Evolutionary conservation across 2,329 filamentous ascomycete species (phyloP).

Genomic region (Ilyonectria destructans): DNA sequence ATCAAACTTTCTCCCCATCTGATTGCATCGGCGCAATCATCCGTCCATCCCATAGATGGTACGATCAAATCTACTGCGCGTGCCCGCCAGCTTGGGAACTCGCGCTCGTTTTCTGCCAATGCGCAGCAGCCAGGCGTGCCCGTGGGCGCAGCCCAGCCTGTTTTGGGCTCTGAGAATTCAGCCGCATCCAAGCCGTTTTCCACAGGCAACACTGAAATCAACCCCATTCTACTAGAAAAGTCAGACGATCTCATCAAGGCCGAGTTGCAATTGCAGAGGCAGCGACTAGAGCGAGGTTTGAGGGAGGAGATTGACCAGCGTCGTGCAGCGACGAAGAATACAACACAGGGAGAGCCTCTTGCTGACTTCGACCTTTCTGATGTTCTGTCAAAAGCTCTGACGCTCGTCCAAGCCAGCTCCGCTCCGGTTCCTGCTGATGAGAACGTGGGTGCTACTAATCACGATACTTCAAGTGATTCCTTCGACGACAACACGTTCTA

Average conservation of each 20-base stretch:
- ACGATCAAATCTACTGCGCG: slow-evolving; percentile 36
- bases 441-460: slow-evolving; percentile 67
- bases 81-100: slow-evolving; percentile 48
- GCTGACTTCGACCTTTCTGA: slow-evolving; percentile 81
- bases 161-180: slow-evolving; percentile 48
- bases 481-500: slow-evolving; percentile 97
- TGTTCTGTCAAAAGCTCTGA: slow-evolving; percentile 80
- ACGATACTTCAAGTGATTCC: slow-evolving; percentile 80
- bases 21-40: slow-evolving; percentile 42
- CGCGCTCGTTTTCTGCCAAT: slow-evolving; percentile 56
- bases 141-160: slow-evolving; percentile 15
- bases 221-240: slow-evolving; percentile 89
- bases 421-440: slow-evolving; percentile 72
- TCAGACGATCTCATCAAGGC: slow-evolving; percentile 88
- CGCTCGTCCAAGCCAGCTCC: slow-evolving; percentile 80
- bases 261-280: slow-evolving; percentile 84
- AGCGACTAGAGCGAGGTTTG: slow-evolving; percentile 84
- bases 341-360: slow-evolving; percentile 66
- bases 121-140: slow-evolving; percentile 49
- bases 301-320: slow-evolving; percentile 83
- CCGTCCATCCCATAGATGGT: slow-evolving; percentile 43
- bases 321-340: slow-evolving; percentile 59
- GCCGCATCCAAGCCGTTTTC: slow-evolving; percentile 57
- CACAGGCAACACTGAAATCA: slow-evolving; percentile 77
- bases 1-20: slow-evolving; percentile 70